Base-by-base conservation (phyloP, 352 stramenopile genomes). In the Thalassiosira exigua region DNA sequence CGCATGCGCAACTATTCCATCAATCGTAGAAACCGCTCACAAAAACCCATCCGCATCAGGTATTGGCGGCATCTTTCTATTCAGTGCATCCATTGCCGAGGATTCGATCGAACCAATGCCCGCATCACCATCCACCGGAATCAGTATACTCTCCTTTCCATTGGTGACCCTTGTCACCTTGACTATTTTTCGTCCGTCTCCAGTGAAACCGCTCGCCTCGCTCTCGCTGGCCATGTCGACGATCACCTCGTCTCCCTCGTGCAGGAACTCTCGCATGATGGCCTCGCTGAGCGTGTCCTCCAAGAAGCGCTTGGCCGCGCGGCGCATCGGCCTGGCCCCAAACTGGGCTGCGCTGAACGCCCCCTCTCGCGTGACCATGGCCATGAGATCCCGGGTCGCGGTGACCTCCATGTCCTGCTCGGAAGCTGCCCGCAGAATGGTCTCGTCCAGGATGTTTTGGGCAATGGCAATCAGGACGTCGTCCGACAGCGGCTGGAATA, bases 321-420 rank as follows among this genome's bases (percentile, higher is more conserved):
- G 90, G 89, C 98, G 98, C 4, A 99, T 84, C 29, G 97, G 97
- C 33, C 97, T 89, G 12, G 97, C 97, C 62, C 97, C 97, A 48
- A n/a, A n/a, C n/a, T n/a, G n/a, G n/a, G n/a, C n/a, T n/a, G n/a
- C n/a, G n/a, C n/a, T n/a, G 69, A 98, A 99, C 3, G 95, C 88
- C 30, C 96, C 95, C 86, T 98, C 98, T 82, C 98, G 99, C 3
- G 96, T 96, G 56, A 94, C 89, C 5, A 97, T 92, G 1, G 95
- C 93, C 11, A 99, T 85, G 81, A 95, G 97, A 39, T 98, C 91
- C 46, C 98, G 86, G 9, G 93, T 94, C 24, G 98, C 91, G 22
- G 93, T 86, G 80, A 99, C 91, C 4, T 81, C 90, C 42, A 99
- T 96, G 26, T 98, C 90, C 30, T 94, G 94, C 74, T 98, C 95